Evolutionary conservation across 345 rosid genomes (phyloP), one percentile per base, ranked within the genome.

Genomic region (Kandelia obovata): DNA sequence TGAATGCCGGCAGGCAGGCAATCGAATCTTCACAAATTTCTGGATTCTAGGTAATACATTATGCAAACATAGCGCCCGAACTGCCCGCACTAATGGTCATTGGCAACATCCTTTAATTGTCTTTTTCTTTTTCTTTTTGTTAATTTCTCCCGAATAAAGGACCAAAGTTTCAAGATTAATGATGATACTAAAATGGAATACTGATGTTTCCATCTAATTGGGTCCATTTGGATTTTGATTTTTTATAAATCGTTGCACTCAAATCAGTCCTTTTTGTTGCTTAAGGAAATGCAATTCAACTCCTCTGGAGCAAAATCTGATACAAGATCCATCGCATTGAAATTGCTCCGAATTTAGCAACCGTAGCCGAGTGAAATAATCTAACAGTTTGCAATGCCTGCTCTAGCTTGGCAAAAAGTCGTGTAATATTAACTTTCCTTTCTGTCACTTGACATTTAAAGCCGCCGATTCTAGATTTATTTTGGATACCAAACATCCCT

Each of bases 11-110:
- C 70, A 68, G 53, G 7, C 25, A 71, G 53, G 7, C 25, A 31
- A 32, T 64, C 64, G 21, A 62, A 47, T 70, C 70, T 68, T 64
- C 62, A 64, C n/a, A 39, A 39, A 11, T 39, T 39, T 39, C 2
- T 11, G 11, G 0, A 8, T 37, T 11, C 46, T 10, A 3, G 16
- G 46, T 39, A 39, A 39, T 39, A 39, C 49, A 43, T 13, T 43
- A 11, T 11, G 16, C 49, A 43, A 13, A 26, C 52, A 55, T 5
- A 30, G 26, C 68, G 43, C 62, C 26, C 55, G 46, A 43, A 56
- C 64, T 66, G 60, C 39, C 62, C 28, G 37, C 16, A 28, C n/a
- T 32, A 16, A 61, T 43, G 11, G 56, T 43, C 21, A 4, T 11
- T 43, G 49, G 49, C 55, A 46, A 21, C 53, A n/a, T 55, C 15